Base-by-base conservation (phyloP, 2,329 filamentous ascomycete genomes). In the Exophiala aquamarina region DNA sequence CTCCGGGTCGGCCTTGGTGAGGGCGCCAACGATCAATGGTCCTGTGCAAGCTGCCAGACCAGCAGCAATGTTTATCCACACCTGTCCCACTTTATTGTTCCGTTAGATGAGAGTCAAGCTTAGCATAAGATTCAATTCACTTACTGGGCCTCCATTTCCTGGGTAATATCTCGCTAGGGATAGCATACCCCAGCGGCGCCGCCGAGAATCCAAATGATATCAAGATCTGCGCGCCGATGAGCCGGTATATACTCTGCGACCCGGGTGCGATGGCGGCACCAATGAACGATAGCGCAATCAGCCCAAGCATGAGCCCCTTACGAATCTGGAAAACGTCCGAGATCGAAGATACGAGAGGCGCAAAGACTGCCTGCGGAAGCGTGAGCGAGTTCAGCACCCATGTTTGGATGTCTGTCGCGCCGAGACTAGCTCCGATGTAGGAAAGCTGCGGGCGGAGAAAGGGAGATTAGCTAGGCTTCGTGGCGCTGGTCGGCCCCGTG, bases 131-230 rank as follows among this genome's bases (percentile, higher is more conserved):
- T n/a, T 13, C 8, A 21, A 5, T 13, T 35, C n/a, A n/a, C 49
- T 36, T 41, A 52, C 49, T 41, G 9, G 49, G 46, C 15, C 49
- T 26, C 49, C 45, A 49, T 38, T 21, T 49, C 19, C 36, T 40
- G 3, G 49, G 49, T 15, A 52, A 23, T 23, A 52, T 52, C 36
- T 52, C 49, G 28, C 49, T 52, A 3, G 49, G 49, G n/a, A 52
- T 23, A 10, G 29, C n/a, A 31, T 37, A 52, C 4, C 17, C 41
- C 3, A 52, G 47, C 4, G 42, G 35, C 11, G 19, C 18, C 7
- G 32, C 15, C 4, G 36, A 18, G 19, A 44, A 42, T 11, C 35
- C 46, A 13, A 53, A 37, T 19, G 29, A 29, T 13, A 53, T 47
- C 41, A 53, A 20, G 3, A 21, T 32, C 20, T 50, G 47, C 13